Conservation (phyloP, 306 rosid species). For the Glycyrrhiza uralensis region DNA sequence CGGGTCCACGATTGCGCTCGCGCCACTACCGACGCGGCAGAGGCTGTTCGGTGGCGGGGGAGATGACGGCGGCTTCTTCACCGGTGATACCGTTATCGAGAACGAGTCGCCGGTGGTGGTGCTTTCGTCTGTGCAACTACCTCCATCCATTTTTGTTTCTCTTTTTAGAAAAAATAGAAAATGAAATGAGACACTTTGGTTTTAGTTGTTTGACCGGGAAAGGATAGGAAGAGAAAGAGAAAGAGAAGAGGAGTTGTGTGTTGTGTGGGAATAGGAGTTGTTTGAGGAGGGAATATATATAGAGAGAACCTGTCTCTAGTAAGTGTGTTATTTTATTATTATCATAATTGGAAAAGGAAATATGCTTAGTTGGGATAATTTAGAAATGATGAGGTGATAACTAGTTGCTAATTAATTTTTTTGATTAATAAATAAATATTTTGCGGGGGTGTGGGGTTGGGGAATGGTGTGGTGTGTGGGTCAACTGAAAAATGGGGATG, state of each 20-base stretch:
- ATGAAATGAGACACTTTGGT: not conserved
- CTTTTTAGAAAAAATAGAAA: not conserved
- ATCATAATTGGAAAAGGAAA: constrained; percentile 1
- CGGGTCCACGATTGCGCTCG: constrained; percentile 57
- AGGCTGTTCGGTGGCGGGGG: constrained; percentile 41
- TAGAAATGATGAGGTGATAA: constrained; percentile 23
- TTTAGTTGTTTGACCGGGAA: not conserved
- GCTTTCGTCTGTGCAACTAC: constrained; percentile 63
- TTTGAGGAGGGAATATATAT: constrained; percentile 59
- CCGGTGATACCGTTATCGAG: not conserved
- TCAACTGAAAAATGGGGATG: constrained; percentile 43
- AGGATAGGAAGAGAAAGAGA: not conserved
- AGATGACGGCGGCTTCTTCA: constrained; percentile 25
- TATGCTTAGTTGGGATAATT: constrained; percentile 21
- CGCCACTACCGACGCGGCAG: constrained; percentile 75
- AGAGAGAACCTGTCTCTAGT: constrained; percentile 28
- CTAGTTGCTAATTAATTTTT: constrained; percentile 23
- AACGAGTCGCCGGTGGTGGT: constrained; percentile 65
- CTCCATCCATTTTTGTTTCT: constrained; percentile 48
- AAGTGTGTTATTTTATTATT: constrained; percentile 15
- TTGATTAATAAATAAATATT: not conserved
- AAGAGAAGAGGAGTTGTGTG: constrained; percentile 11
- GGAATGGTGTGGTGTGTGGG: constrained; percentile 57
- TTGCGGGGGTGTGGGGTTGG: constrained; percentile 42
- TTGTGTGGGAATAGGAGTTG: constrained; percentile 34